These are phyloP conservation scores for Gentiana straminea DNA, from an alignment of 257 asterid species.

Conservation along the genomic window DNA sequence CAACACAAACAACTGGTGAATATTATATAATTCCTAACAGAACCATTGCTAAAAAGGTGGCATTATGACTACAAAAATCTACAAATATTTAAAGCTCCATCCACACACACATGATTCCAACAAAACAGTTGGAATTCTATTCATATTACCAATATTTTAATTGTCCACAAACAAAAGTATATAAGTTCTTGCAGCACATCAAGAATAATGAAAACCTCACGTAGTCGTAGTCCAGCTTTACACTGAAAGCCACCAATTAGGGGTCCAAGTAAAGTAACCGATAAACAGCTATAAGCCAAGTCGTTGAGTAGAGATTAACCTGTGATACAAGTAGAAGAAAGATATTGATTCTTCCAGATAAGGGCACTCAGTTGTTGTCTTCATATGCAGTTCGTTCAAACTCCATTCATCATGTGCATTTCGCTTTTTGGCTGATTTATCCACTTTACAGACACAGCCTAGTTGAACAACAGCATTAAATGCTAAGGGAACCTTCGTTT, in stretches of 20 bases:
- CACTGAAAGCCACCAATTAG: neutral
- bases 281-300: neutral
- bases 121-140: too few species aligned
- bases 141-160: too few species aligned
- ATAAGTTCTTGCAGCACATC: neutral
- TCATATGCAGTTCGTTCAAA: constrained; percentile 85
- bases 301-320: constrained; percentile 27
- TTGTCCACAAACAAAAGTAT: too few species aligned
- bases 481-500: constrained; percentile 73
- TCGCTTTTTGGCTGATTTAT: constrained; percentile 60
- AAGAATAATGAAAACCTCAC: neutral
- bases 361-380: constrained; percentile 92
- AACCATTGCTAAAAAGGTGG: too few species aligned
- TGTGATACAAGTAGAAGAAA: constrained; percentile 86
- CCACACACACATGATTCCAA: too few species aligned
- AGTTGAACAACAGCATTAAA: constrained; percentile 73
- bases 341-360: constrained; percentile 72
- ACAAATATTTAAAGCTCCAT: too few species aligned
- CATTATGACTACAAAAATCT: too few species aligned
- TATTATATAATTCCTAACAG: too few species aligned
- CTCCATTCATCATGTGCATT: constrained; percentile 78
- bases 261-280: neutral
- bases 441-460: constrained; percentile 97
- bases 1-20: too few species aligned
- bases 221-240: neutral